phyloP scores from a whole-genome alignment of 768 basidiomycete species.

The Calocera viscosa region DNA sequence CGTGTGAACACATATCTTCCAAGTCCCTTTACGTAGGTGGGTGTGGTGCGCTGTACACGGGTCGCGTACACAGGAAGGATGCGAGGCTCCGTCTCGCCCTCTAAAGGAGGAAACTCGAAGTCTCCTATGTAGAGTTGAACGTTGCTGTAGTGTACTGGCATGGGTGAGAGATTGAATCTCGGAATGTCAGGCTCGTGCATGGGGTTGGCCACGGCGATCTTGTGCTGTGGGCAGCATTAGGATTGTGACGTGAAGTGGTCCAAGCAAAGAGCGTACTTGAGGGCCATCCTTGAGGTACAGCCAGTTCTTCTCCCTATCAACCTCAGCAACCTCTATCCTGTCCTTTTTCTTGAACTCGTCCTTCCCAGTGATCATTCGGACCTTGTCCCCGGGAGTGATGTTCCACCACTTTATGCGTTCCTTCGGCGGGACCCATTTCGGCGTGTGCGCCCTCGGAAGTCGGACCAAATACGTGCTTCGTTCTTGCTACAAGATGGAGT shows the following conservation, averaged over 20 bases:
- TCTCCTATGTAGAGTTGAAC: conserved; percentile 69
- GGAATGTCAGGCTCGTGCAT: neutral
- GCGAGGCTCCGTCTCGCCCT: conserved; percentile 4
- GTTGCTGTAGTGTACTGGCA: conserved; percentile 60
- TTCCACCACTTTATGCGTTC: conserved; percentile 81
- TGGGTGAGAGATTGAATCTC: conserved; percentile 27
- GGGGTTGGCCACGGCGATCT: neutral
- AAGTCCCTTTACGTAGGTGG: conserved; percentile 44
- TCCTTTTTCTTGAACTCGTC: conserved; percentile 24
- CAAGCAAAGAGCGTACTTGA: neutral
- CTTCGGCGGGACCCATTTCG: conserved; percentile 34
- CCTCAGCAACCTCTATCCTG: conserved; percentile 54
- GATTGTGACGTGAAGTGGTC: neutral
- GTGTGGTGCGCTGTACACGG: conserved; percentile 49
- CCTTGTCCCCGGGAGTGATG: conserved; percentile 69
- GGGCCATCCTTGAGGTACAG: conserved; percentile 42
- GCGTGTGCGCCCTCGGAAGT: no score
- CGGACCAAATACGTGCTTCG: no score
- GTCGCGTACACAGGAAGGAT: conserved; percentile 49
- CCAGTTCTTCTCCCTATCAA: conserved; percentile 61
- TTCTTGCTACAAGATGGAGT: neutral
- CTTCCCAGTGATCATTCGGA: conserved; percentile 54
- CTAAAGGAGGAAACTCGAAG: conserved; percentile 41
- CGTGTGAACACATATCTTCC: conserved; percentile 62
- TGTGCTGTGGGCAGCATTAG: neutral